Base-by-base conservation (phyloP, 202 grass and related monocot genomes). In the Setaria viridis region DNA sequence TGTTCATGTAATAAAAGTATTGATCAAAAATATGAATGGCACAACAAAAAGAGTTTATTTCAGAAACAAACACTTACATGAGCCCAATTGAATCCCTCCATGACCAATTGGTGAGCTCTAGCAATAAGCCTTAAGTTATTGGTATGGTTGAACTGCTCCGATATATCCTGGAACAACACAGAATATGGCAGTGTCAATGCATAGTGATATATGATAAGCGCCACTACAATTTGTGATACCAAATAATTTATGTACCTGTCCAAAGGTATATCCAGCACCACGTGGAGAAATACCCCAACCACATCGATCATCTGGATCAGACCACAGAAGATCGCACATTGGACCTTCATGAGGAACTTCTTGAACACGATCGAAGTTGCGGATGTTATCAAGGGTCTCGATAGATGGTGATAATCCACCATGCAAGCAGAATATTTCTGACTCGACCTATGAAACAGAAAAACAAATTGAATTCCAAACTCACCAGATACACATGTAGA, bases 271-370 rank as follows among this genome's bases (percentile, higher is more conserved):
- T 73, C 95, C 95, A 84, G 95, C 95, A 55, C 95, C 95, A 76
- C 95, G 91, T 45, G 95, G 95, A 79, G 95, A 98, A 82, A 98
- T 98, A 78, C 95, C 95, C 95, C 95, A 98, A 63, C 95, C 95
- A 67, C 95, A 98, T 83, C 95, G 81, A 66, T 98, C 95, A 17
- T 98, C 95, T 34, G 95, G 95, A 75, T 98, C 95, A 81, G 95
- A 98, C 95, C 95, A 98, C 45, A 98, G 55, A 87, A 98, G 93
- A 92, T 98, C 95, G 81, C 95, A 98, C 95, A 98, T 98, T 42
- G 95, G 95, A 6, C 95, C 95, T 91, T 98, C 95, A 79, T 98
- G 95, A 72, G 93, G 95, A 94, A 98, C 95, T 84, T 98, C 95
- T 86, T 98, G 95, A 76, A 95, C 88, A 11, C 95, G 89, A n/a